Evolutionary conservation across 495 filamentous ascomycete species (phyloP), one percentile per base, ranked within the genome.

Genomic region (Daldinia loculata): DNA sequence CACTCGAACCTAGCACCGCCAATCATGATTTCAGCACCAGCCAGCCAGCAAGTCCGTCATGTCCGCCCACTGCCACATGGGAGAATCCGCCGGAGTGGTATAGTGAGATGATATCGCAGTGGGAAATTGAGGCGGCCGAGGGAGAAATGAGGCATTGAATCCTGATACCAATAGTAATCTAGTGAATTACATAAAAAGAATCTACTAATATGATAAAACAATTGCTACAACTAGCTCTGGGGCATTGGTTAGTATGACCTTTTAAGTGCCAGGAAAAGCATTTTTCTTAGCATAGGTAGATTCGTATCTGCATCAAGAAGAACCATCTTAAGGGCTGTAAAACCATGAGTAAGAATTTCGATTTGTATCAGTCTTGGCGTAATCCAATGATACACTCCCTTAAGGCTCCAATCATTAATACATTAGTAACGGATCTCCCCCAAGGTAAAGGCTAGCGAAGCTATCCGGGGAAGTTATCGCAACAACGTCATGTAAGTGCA

Each of bases 1-100:
- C 66, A 3, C 71, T 80, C n/a, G 77, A 80, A 63, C 61, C 69
- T 3, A 73, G 69, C 26, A 63, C 70, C 2, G 67, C 73, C 57
- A 62, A 41, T 9, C 61, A 69, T 38, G 61, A 55, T 6, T 57
- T 68, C n/a, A 27, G 52, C 41, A 48, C 17, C 56, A 56, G 58
- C 52, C 57, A 60, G 53, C 55, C 61, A 2, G 56, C 61, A 4
- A 66, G 56, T 1, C 51, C 61, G 9, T 50, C 56, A 3, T 57
- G 19, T 11, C 70, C 50, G 17, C 29, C 41, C 0, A 17, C 50
- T 17, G n/a, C 55, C 24, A 27, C 36, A 6, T 67, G 64, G 70
- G 51, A 60, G 14, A 48, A 38, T 3, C 38, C 36, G n/a, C n/a
- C 62, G 12, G 70, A 58, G 7, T 60, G 52, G 43, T 72, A 51